Evolutionary conservation across 176 grass and related monocot species (phyloP).

Genomic region (Eremochloa ophiuroides): DNA sequence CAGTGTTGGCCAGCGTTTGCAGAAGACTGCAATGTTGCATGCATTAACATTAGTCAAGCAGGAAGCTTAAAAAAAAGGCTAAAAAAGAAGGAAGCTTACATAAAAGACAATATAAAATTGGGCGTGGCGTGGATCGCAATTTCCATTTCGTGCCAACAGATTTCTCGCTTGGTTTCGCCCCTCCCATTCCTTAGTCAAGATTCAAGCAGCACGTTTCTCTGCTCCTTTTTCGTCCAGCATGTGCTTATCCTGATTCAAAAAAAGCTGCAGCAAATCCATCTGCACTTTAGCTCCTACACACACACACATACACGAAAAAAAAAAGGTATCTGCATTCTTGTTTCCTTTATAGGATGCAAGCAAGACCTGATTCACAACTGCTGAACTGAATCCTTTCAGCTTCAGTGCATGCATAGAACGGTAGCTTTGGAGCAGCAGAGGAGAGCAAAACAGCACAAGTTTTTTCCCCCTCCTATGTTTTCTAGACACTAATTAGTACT

Average conservation of each 20-base stretch:
- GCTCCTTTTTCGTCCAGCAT: background rate
- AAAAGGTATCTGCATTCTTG: background rate
- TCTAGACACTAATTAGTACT: no score
- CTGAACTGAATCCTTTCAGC: background rate
- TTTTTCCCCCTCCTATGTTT: no score
- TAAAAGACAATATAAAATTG: background rate
- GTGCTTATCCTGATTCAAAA: background rate
- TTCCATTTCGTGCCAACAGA: background rate
- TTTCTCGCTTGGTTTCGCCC: background rate
- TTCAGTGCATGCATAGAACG: background rate
- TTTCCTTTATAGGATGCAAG: background rate
- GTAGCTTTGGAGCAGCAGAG: background rate
- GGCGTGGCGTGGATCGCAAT: background rate
- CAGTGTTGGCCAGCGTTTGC: background rate
- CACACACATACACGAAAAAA: background rate
- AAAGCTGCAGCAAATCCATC: background rate
- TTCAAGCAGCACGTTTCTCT: background rate
- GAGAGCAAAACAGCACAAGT: background rate
- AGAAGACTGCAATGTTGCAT: conserved; percentile 7
- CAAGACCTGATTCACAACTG: background rate
- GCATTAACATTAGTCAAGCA: background rate
- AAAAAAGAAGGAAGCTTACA: no score
- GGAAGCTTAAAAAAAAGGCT: background rate
- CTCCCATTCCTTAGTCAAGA: background rate
- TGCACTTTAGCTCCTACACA: background rate